Conservation (phyloP, 306 rosid genomes). For the Inga oerstediana region DNA sequence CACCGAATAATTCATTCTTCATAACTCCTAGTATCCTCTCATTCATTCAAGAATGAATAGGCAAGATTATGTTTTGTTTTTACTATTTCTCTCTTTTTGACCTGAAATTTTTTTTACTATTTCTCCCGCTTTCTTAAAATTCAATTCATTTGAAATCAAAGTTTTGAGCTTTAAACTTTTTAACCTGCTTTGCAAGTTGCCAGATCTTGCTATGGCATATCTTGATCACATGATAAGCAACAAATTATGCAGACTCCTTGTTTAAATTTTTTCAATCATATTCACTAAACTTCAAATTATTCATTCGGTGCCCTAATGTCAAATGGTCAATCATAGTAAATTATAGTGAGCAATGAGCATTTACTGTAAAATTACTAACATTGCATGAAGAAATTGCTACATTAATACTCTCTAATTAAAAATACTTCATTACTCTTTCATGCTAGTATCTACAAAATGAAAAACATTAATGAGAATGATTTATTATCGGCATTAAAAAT, state of each 20-base stretch:
- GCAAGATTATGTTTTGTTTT: background rate
- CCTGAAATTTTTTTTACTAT: too few relatives aligned
- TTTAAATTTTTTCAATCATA: background rate
- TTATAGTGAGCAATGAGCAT: conserved; percentile 31
- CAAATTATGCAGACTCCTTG: background rate
- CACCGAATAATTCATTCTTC: conserved; percentile 24
- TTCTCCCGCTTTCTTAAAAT: background rate
- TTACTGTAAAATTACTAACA: conserved; percentile 16
- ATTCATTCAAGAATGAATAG: conserved; percentile 19
- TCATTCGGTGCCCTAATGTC: background rate
- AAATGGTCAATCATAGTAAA: background rate
- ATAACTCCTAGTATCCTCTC: conserved; percentile 35
- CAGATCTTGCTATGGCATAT: background rate
- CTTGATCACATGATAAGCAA: background rate
- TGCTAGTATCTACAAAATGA: background rate
- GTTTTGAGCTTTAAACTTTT: background rate
- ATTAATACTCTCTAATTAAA: conserved; percentile 19
- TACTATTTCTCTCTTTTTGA: background rate
- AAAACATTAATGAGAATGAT: background rate
- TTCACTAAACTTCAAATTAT: background rate
- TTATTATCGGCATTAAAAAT: background rate
- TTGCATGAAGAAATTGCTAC: conserved; percentile 1
- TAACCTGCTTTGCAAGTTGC: background rate
- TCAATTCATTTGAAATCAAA: background rate
- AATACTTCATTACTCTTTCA: conserved; percentile 23